Base-by-base conservation (phyloP, 1,139 yeast species). In the Arxiozyma bovina region DNA sequence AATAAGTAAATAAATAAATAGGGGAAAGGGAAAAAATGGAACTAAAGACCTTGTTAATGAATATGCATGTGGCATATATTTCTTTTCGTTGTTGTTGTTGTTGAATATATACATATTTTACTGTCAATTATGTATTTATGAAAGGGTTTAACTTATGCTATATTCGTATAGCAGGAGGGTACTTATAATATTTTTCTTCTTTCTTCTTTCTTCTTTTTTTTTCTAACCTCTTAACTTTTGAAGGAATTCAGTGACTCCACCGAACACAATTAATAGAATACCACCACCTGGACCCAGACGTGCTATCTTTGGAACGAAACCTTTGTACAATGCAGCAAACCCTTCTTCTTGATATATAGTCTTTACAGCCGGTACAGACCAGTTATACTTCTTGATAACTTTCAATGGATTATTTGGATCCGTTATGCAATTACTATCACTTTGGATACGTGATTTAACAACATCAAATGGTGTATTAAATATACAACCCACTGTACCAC, bases 201-300 rank as follows among this genome's bases (percentile, higher is more conserved):
- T 40, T 18, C 7, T 22, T 38, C 18, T 18, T 8, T 42, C 18
- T 44, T 25, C 12, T 18, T 27, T 45, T 18, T 20, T 45, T 48
- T 17, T 15, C 8, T n/a, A 41, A 22, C 42, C 51, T 48, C 61
- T 59, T 61, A 62, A 53, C 34, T 57, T 75, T 74, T 96, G 81
- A 77, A 93, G 93, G 77, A 90, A 88, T 70, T 91, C 96, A 96
- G 91, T 90, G 64, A 93, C 83, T 42, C 91, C 79, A 52, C 97
- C 89, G 77, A 90, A 93, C 21, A 94, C 99, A 53, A 94, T 98
- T 70, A 93, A 79, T 68, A 94, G 77, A 63, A 94, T 91, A 76
- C 99, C 99, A 70, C 99, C 99, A 68, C 99, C 99, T 58, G 99
- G 99, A 54, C 99, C 99, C 64, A 94, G 79, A 79, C 99, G 85